Evolutionary conservation across 176 grass and related monocot genomes (phyloP).

Genomic region (Leersia perrieri): DNA sequence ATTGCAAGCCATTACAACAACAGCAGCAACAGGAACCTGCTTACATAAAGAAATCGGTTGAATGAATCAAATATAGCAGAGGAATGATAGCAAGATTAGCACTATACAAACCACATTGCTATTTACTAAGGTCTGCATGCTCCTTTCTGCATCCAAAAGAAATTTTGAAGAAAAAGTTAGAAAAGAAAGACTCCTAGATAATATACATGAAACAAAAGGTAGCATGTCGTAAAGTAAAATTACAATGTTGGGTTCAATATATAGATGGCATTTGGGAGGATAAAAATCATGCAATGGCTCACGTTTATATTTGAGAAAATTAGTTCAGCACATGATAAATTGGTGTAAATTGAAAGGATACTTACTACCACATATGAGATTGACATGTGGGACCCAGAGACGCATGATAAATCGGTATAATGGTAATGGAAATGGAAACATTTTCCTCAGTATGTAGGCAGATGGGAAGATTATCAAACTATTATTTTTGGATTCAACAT

Average conservation of each 20-base stretch:
- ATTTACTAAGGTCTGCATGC: conserved; percentile 46
- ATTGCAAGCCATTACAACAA: conserved; percentile 99
- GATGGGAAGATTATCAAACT: neutral
- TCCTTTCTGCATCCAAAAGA: conserved; percentile 73
- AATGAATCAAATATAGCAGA: conserved; percentile 20
- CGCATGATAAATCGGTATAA: neutral
- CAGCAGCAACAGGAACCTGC: conserved; percentile 82
- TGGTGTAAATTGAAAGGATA: neutral
- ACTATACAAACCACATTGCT: conserved; percentile 58
- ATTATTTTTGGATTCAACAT: neutral
- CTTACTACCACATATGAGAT: neutral
- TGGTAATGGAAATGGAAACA: neutral
- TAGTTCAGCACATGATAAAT: neutral
- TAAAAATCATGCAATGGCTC: neutral
- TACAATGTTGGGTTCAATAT: neutral
- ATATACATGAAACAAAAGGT: neutral
- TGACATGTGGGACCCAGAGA: neutral
- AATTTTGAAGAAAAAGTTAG: conserved; percentile 30
- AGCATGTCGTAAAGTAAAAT: neutral
- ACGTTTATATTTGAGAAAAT: neutral
- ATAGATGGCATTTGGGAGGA: neutral
- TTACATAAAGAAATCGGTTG: conserved; percentile 24
- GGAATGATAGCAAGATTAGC: conserved; percentile 2
- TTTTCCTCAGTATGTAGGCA: neutral
- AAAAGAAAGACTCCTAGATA: neutral